These are phyloP conservation scores for Acer yangbiense DNA, from an alignment of 345 rosid genomes.

Conservation along the genomic window DNA sequence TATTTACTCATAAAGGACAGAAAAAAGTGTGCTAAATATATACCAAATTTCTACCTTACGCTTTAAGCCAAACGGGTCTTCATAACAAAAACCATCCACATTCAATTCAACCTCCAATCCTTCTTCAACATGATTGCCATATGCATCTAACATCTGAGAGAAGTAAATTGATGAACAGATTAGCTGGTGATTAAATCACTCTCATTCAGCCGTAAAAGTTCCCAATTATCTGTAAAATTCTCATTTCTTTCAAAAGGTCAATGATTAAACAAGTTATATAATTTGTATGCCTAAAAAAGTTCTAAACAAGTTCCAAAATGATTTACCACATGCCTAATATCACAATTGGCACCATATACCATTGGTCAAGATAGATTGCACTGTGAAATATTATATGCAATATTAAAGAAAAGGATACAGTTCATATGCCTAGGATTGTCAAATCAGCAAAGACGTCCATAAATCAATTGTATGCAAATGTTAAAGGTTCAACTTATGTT, in stretches of 20 bases:
- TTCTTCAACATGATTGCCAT: conserved; percentile 49
- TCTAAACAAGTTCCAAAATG: neutral
- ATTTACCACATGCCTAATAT: neutral
- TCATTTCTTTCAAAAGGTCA: neutral
- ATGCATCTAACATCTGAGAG: conserved; percentile 57
- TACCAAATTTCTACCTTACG: conserved; percentile 43
- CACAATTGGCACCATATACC: neutral
- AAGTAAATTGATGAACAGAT: neutral
- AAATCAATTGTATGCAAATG: neutral
- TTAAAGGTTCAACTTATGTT: neutral
- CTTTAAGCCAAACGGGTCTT: conserved; percentile 33
- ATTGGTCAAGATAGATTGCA: neutral
- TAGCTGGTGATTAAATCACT: conserved; percentile 8
- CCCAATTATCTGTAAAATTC: neutral
- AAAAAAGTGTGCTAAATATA: neutral
- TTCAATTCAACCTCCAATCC: conserved; percentile 43
- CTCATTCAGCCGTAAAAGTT: neutral
- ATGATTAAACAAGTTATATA: too few species aligned
- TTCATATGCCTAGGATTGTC: neutral
- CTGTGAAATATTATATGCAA: neutral
- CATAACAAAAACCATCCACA: conserved; percentile 46
- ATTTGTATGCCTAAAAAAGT: too few species aligned
- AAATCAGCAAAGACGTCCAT: neutral
- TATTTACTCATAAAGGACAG: neutral
- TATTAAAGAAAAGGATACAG: neutral